These are phyloP conservation scores for Melastoma malabathricum DNA, from an alignment of 345 rosid species.

Conservation along the genomic window DNA sequence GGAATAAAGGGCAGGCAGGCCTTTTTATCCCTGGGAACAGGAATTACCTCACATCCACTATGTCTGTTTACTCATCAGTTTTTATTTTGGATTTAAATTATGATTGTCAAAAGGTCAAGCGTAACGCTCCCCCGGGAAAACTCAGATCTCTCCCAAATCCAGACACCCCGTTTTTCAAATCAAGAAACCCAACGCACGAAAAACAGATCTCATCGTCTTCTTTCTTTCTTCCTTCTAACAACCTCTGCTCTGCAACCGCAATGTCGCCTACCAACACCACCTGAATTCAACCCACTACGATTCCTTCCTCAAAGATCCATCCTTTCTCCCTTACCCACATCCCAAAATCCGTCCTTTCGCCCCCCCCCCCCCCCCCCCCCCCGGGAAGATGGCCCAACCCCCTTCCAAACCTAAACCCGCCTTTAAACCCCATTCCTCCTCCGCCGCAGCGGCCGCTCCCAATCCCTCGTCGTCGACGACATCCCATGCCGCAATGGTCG, in stretches of 20 bases:
- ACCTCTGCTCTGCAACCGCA: background rate
- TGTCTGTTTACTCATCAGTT: too few relatives aligned
- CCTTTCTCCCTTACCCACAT: background rate
- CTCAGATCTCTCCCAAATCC: background rate
- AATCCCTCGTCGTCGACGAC: constrained; percentile 42
- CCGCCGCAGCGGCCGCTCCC: constrained; percentile 5
- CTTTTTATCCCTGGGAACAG: background rate
- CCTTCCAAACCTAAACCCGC: background rate
- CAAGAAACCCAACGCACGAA: background rate
- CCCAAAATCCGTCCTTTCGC: too few relatives aligned
- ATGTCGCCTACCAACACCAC: too few relatives aligned
- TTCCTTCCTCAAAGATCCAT: constrained; percentile 2
- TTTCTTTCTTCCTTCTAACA: constrained; percentile 1
- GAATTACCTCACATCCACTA: too few relatives aligned
- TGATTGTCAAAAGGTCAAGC: too few relatives aligned
- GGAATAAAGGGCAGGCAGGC: too few relatives aligned
- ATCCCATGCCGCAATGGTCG: constrained; percentile 89
- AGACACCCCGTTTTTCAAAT: background rate
- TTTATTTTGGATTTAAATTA: too few relatives aligned
- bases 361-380: too few relatives aligned
- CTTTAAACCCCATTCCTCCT: constrained; percentile 6
- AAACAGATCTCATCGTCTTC: background rate
- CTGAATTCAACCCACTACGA: too few relatives aligned
- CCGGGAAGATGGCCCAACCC: background rate
- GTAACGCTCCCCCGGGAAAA: background rate